Evolutionary conservation across 2,329 filamentous ascomycete genomes (phyloP), one percentile per base, ranked within the genome.

Genomic region (Verruconis gallopava): DNA sequence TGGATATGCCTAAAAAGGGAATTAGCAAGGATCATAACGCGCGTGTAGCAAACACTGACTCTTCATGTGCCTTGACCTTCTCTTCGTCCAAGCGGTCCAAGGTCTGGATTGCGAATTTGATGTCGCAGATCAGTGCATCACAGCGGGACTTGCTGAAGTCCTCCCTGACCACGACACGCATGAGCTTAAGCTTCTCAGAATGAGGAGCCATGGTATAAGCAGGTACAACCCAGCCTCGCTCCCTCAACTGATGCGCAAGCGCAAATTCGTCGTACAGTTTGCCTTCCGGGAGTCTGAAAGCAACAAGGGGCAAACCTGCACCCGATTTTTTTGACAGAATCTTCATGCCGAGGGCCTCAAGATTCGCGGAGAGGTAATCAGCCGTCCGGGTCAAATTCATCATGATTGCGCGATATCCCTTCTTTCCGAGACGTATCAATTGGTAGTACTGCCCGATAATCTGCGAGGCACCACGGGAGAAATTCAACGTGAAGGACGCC

Each of bases 391-490:
- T 95, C 47, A 96, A 70, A 66, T 96, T 96, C 54, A 47, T 33
- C 49, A 44, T 42, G 50, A 96, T 94, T 54, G 80, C 72, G 43
- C 81, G 77, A 71, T 94, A 96, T 38, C 89, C 89, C 48, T 80
- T 79, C 72, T 93, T 93, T 47, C 89, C 89, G 3, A 96, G 77
- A 21, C 89, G 84, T 59, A 95, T 94, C 56, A 96, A 73, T 65
- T 95, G 88, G 68, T 96, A 95, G 68, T 95, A 96, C 64, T 96
- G 89, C 20, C 85, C 89, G 47, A 96, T 93, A 55, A 95, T 84
- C 58, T 95, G 88, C 4, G 81, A 85, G 11, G 89, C 89, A 44
- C 88, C 88, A 61, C 94, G 93, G 57, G 84, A 93, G 69, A 96
- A 96, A 71, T 96, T 96, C 46, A 96, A 77, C 0, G 89, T 95